Evolutionary conservation across 1,284 basidiomycete species (phyloP).

Genomic region (Rhodotorula glutinis): DNA sequence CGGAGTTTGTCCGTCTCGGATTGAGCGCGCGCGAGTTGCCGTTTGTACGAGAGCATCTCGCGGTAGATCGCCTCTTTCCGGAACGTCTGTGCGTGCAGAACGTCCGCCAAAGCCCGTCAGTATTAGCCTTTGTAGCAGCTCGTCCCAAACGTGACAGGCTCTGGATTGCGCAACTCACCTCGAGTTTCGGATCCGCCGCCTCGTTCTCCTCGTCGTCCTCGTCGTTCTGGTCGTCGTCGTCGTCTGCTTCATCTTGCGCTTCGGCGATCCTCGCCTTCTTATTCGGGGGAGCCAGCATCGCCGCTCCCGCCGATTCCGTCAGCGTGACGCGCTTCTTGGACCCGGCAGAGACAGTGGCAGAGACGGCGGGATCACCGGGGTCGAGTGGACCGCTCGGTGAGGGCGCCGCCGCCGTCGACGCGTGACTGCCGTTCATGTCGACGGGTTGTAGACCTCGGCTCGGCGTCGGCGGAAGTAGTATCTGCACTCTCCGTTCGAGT

Average conservation of each 20-base stretch:
- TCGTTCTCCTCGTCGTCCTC: constrained; percentile 61
- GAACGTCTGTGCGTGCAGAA: constrained; percentile 55
- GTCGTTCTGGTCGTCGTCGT: constrained; percentile 57
- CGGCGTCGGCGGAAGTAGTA: no score
- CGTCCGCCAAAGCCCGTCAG: no score
- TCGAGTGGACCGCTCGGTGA: no score
- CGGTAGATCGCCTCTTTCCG: constrained; percentile 91
- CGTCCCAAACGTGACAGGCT: no score
- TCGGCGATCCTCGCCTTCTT: constrained; percentile 1
- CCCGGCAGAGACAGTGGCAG: background rate
- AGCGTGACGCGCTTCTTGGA: background rate
- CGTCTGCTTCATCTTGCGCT: constrained; percentile 10
- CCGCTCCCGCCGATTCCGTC: background rate
- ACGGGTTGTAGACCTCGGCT: no score
- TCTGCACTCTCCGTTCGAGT: no score
- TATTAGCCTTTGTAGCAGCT: no score
- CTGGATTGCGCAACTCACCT: constrained; percentile 55
- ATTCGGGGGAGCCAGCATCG: background rate
- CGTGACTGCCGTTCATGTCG: no score
- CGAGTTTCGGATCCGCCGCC: constrained; percentile 62
- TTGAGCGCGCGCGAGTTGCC: constrained; percentile 68
- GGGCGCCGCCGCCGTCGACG: no score
- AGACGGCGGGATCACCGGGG: no score
- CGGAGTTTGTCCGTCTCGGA: constrained; percentile 14
- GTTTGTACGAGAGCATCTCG: constrained; percentile 83